Evolutionary conservation across 2,329 filamentous ascomycete genomes (phyloP).

Genomic region (Fusarium buharicum): DNA sequence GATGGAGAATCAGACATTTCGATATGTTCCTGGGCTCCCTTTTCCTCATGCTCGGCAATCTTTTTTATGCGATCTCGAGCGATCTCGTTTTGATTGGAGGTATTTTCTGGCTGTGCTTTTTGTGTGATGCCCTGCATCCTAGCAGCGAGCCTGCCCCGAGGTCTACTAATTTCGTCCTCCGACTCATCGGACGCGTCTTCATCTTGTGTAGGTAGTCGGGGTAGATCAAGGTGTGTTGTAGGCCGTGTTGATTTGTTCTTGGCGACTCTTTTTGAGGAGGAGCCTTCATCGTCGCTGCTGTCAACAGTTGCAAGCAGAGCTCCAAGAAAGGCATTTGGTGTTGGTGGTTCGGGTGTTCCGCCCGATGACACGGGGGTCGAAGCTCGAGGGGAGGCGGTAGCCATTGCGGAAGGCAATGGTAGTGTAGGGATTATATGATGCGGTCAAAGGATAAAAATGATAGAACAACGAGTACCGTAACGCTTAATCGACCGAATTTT

Average conservation of each 20-base stretch:
- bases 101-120: slow-evolving; percentile 27
- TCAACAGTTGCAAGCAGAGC: slow-evolving; percentile 64
- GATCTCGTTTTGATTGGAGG: slow-evolving; percentile 40
- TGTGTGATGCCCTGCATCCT: slow-evolving; percentile 63
- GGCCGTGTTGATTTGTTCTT: slow-evolving; percentile 26
- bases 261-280: slow-evolving; percentile 24
- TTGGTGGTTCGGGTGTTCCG: slow-evolving; percentile 57
- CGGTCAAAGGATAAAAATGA: not conserved
- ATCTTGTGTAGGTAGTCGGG: slow-evolving; percentile 46
- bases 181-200: slow-evolving; percentile 60
- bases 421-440: not conserved
- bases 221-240: slow-evolving; percentile 11
- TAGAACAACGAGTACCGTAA: not conserved
- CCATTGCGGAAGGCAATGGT: slow-evolving; percentile 53
- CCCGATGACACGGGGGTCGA: slow-evolving; percentile 57
- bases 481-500: slow-evolving; percentile 4
- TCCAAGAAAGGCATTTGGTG: slow-evolving; percentile 65
- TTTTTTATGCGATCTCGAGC: slow-evolving; percentile 57
- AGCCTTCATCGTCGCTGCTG: slow-evolving; percentile 59
- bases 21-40: slow-evolving; percentile 42
- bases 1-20: slow-evolving; percentile 49
- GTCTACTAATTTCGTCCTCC: slow-evolving; percentile 54
- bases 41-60: slow-evolving; percentile 52
- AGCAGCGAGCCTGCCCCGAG: slow-evolving; percentile 72
- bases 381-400: slow-evolving; percentile 55